Evolutionary conservation across 768 basidiomycete genomes (phyloP).

Genomic region (Russula foetens): DNA sequence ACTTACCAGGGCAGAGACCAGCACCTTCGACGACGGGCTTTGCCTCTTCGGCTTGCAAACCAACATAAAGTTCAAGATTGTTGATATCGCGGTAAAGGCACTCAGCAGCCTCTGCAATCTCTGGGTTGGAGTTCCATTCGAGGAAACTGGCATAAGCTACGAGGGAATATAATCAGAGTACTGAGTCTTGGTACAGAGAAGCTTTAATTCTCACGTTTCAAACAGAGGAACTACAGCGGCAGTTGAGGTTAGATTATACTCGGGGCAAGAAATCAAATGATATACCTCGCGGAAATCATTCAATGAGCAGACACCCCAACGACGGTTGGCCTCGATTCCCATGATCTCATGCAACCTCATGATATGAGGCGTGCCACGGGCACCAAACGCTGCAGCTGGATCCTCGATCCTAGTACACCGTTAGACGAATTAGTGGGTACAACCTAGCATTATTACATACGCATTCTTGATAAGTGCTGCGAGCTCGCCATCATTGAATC

Average conservation of each 20-base stretch:
- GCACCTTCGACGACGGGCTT: constrained; percentile 73
- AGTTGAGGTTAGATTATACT: background rate
- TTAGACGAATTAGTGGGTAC: background rate
- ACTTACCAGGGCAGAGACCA: constrained; percentile 72
- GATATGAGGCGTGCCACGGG: constrained; percentile 59
- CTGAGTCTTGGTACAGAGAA: background rate
- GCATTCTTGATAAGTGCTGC: constrained; percentile 59
- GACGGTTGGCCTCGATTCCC: constrained; percentile 70
- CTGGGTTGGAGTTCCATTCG: constrained; percentile 75
- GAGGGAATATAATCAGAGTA: background rate
- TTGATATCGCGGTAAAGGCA: constrained; percentile 72
- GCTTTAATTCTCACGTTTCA: constrained; percentile 47
- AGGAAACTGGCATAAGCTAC: constrained; percentile 60
- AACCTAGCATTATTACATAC: constrained; percentile 35
- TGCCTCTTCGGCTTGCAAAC: constrained; percentile 69
- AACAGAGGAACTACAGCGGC: constrained; percentile 52
- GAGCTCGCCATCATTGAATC: constrained; percentile 63
- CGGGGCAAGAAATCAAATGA: background rate
- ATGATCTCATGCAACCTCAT: constrained; percentile 78
- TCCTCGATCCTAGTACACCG: constrained; percentile 48
- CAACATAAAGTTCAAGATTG: constrained; percentile 72
- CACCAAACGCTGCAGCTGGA: constrained; percentile 66
- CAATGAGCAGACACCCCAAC: constrained; percentile 75
- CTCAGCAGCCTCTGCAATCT: constrained; percentile 64
- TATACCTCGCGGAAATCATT: constrained; percentile 72